Conservation (phyloP, 345 rosid species). For the Nephelium lappaceum region DNA sequence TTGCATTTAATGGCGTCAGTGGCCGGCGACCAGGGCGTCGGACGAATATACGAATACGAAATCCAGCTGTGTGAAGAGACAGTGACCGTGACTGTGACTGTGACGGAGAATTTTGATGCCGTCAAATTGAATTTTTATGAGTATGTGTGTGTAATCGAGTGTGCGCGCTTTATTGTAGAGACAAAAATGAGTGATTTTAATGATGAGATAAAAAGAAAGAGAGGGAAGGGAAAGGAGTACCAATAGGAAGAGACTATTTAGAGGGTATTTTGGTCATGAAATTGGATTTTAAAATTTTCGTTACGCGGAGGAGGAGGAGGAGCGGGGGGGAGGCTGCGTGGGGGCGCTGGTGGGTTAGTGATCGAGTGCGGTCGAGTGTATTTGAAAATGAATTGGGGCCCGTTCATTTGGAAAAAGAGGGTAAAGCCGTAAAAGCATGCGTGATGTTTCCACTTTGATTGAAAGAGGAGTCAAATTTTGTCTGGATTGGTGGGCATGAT, state of each 20-base stretch:
- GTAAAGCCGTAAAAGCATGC: neutral
- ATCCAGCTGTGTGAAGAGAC: neutral
- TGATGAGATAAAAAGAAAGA: constrained; percentile 16
- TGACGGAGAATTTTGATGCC: constrained; percentile 17
- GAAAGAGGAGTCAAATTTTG: neutral
- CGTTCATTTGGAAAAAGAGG: neutral
- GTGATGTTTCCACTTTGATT: neutral
- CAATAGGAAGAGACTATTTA: neutral
- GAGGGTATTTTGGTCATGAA: constrained; percentile 39
- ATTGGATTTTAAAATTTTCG: constrained; percentile 20
- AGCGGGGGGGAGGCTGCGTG: constrained; percentile 22
- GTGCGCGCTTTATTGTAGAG: neutral
- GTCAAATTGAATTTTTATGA: constrained; percentile 1
- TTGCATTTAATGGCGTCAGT: constrained; percentile 38
- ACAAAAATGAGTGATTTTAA: constrained; percentile 1
- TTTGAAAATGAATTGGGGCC: constrained; percentile 1
- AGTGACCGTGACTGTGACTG: constrained; percentile 7
- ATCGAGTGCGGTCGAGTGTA: neutral
- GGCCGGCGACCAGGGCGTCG: constrained; percentile 30
- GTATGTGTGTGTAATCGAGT: neutral
- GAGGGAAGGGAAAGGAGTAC: constrained; percentile 5
- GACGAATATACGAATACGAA: neutral
- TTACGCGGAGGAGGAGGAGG: constrained; percentile 42
- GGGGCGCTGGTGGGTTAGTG: neutral
- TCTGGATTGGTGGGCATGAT: neutral